A percentile compares a stretch with the other conserved stretches of the same genome.
These are phyloP conservation scores for Saksenaea oblongispora DNA, from an alignment of 371 early-diverging fungal species.

Conservation along the genomic window DNA sequence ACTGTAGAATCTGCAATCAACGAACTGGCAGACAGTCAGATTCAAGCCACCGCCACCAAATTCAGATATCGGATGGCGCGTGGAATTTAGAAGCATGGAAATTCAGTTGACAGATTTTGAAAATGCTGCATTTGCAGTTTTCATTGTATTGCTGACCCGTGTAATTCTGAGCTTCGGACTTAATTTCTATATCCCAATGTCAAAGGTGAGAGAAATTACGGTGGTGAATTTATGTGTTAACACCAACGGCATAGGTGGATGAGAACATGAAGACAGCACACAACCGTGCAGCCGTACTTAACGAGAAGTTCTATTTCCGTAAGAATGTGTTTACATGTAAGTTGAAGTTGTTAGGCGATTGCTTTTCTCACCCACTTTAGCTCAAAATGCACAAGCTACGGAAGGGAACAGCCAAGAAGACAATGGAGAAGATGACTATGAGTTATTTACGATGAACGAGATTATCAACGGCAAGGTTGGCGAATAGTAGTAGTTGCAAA, in stretches of 20 bases:
- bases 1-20: conserved; percentile 92
- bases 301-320: conserved; percentile 90
- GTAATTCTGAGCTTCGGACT: conserved; percentile 89
- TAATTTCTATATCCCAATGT: conserved; percentile 97
- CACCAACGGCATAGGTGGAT: conserved; percentile 70
- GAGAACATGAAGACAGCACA: conserved; percentile 94
- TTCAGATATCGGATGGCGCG: conserved; percentile 95
- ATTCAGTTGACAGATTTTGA: conserved; percentile 98
- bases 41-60: conserved; percentile 98
- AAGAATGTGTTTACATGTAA: conserved; percentile 69
- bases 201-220: conserved; percentile 59
- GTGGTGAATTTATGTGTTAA: conserved; percentile 3
- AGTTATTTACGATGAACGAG: conserved; percentile 86
- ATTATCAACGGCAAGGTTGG: conserved; percentile 91
- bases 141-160: conserved; percentile 91
- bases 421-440: conserved; percentile 62
- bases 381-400: background rate
- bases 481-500: conserved; percentile 9
- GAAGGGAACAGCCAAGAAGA: conserved; percentile 11
- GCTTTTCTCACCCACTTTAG: background rate
- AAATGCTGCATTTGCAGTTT: conserved; percentile 95
- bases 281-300: conserved; percentile 78
- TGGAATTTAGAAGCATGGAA: conserved; percentile 99
- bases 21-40: conserved; percentile 99
- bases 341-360: conserved; percentile 8